Percentiles rank a stretch among this genome's conserved stretches.
Conservation (phyloP, 768 basidiomycete species). For the Boletellus ananiceps region DNA sequence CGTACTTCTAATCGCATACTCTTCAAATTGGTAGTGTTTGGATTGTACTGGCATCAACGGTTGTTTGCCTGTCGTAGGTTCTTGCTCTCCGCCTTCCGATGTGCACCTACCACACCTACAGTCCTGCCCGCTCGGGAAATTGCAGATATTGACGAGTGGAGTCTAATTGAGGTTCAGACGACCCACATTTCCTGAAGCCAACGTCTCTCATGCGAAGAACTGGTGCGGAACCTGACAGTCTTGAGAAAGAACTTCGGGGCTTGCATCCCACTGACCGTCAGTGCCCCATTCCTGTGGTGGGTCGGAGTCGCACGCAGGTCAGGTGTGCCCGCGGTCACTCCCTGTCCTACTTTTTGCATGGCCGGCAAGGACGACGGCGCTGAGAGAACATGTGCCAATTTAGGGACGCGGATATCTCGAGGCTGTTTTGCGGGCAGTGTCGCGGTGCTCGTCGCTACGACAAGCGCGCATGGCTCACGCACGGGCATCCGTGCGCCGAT, state of each 20-base stretch:
- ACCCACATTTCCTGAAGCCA: too few relatives aligned
- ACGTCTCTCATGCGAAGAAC: too few relatives aligned
- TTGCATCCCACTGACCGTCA: too few relatives aligned
- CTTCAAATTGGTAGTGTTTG: background rate
- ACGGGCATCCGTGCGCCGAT: too few relatives aligned
- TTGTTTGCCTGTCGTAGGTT: background rate
- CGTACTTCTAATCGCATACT: background rate
- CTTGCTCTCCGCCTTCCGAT: background rate
- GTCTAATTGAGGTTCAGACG: too few relatives aligned
- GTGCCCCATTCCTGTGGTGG: background rate
- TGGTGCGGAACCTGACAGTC: too few relatives aligned
- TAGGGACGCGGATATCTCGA: background rate
- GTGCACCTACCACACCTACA: background rate
- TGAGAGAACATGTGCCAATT: background rate
- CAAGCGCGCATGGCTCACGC: too few relatives aligned
- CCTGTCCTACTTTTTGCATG: background rate
- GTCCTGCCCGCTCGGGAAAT: too few relatives aligned
- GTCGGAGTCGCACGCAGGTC: conserved; percentile 12
- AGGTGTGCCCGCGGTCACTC: background rate
- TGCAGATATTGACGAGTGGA: too few relatives aligned
- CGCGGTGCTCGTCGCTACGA: too few relatives aligned
- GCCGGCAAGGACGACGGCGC: background rate
- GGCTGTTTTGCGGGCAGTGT: too few relatives aligned
- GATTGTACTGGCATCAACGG: background rate
- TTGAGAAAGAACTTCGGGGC: too few relatives aligned